Evolutionary conservation across 2,329 filamentous ascomycete species (phyloP), one percentile per base, ranked within the genome.

Genomic region (Trichoderma atrobrunneum): DNA sequence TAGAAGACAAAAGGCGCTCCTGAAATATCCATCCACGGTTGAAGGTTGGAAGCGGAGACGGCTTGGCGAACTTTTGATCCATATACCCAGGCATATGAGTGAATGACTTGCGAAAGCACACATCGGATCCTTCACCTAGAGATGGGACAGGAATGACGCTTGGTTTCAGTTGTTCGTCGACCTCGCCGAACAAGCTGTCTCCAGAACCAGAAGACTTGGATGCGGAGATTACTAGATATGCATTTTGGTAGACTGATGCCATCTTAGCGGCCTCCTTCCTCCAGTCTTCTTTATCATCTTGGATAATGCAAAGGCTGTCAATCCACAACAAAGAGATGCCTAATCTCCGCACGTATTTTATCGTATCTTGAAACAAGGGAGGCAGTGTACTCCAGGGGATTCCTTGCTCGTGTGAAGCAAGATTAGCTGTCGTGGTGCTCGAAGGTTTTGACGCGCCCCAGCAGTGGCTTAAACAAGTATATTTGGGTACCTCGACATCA

Each of bases 221-320:
- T 32, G 74, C 71, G 16, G 74, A 73, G 21, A 75, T n/a, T 12
- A 73, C 73, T 1, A 74, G 21, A 8, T 64, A 60, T 7, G 73
- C 65, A 16, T 65, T 57, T 28, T 72, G 69, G 57, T 75, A 75
- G 34, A 75, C 69, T 34, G 69, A 64, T 10, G 69, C 73, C 73
- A 75, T 74, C 54, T 69, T 73, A 12, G 73, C 43, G 7, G 74
- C 68, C 54, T 75, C 73, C 36, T 54, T 60, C 39, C 65, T 71
- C 74, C 72, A 73, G 54, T 73, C 72, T 5, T 60, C 56, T 32
- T 68, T 60, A 6, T 68, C 54, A 32, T 68, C 65, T 18, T 68
- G 65, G 6, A 68, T 18, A 21, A 76, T 76, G 60, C 75, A 75
- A 18, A 76, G 72, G 34, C 72, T 73, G 51, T 76, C 75, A 28